Evolutionary conservation across 805 yeast genomes (phyloP), one percentile per base, ranked within the genome.

Genomic region (Myxozyma neglecta): DNA sequence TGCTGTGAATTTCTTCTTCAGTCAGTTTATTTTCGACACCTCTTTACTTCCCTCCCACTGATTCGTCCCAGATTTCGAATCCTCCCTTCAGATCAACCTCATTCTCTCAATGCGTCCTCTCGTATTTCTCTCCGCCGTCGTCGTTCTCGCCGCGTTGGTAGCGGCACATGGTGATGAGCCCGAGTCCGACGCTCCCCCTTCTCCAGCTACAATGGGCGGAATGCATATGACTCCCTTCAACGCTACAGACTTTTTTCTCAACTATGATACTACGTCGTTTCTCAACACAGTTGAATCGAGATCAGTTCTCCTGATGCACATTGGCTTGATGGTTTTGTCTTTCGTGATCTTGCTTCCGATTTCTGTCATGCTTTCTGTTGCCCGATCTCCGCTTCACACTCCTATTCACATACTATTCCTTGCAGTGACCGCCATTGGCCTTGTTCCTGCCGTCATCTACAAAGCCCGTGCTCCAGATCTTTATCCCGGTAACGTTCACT

Each of bases 401-500:
- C 85, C 87, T 0, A 71, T 77, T 2, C 79, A 88, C 63, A 74
- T 85, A 0, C 67, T 81, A 5, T 86, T 89, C 72, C 72, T 82
- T 6, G 71, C 72, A 0, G 66, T 81, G 5, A 73, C 82, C 5
- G 47, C 84, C 3, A 70, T 81, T 0, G 84, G 94, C 0, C 73
- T 88, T 57, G 64, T 85, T 14, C 74, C 81, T 18, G 82, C 85
- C 68, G 80, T 83, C 54, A 74, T 86, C 9, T 81, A 83, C 45
- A 72, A 77, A 4, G 77, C 86, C 16, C 86, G 85, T 29, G 87
- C 89, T 0, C 79, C 70, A 34, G 72, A 81, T 58, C 76, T 90
- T 69, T 93, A 90, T 72, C 96, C 96, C 0, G 79, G 81, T 45
- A 89, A 89, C 71, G 86, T 88, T 0, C 91, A 91, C 74, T 75